Evolutionary conservation across 306 rosid genomes (phyloP).

Genomic region (Alnus rubra): DNA sequence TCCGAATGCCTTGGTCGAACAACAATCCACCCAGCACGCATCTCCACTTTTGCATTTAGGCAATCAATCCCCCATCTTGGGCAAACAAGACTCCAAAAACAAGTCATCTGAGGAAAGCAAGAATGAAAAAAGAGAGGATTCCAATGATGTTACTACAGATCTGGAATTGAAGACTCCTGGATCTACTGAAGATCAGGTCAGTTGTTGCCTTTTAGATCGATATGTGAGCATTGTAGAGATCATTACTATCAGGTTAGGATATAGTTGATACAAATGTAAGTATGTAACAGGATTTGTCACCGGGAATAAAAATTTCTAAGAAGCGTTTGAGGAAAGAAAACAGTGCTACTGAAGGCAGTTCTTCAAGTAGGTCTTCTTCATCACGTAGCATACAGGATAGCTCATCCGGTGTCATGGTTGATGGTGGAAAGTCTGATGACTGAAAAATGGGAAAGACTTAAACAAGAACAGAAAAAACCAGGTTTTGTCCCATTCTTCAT

Average conservation of each 20-base stretch:
- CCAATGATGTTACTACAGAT: constrained; percentile 62
- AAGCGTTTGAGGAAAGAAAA: constrained; percentile 45
- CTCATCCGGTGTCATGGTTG: constrained; percentile 59
- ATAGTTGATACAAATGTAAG: not conserved
- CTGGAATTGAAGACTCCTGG: constrained; percentile 85
- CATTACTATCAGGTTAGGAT: constrained; percentile 16
- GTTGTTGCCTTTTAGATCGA: constrained; percentile 15
- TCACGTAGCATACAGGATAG: constrained; percentile 69
- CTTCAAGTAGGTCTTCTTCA: constrained; percentile 69
- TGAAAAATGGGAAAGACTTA: constrained; percentile 33
- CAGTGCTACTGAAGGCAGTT: constrained; percentile 49
- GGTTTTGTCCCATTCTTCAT: constrained; percentile 1
- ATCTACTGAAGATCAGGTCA: constrained; percentile 70
- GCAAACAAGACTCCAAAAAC: constrained; percentile 54
- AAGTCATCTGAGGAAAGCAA: constrained; percentile 58
- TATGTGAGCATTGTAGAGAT: not conserved
- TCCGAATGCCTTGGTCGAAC: constrained; percentile 62
- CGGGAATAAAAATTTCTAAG: constrained; percentile 44
- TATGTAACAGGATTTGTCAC: constrained; percentile 57
- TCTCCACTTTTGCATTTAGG: constrained; percentile 57
- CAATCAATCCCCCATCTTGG: constrained; percentile 42
- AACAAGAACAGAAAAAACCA: constrained; percentile 11
- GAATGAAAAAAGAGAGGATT: constrained; percentile 47
- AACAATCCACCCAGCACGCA: constrained; percentile 52
- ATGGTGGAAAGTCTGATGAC: constrained; percentile 46